Conservation (phyloP, 1,284 basidiomycete species). For the Jaminaea rosea region DNA sequence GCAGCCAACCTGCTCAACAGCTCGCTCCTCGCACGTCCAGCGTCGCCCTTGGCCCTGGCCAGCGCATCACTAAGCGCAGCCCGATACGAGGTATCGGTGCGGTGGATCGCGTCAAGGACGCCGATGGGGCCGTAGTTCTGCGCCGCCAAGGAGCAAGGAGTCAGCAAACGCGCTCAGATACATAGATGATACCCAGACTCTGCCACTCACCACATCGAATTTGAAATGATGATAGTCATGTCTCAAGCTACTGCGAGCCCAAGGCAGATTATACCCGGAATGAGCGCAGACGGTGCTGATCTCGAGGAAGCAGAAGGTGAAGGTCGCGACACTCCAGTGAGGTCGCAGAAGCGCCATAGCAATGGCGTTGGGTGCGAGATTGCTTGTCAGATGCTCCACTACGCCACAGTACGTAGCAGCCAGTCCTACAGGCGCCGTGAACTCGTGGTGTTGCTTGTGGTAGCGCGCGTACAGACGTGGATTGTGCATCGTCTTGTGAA, state of each 20-base stretch:
- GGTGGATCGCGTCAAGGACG: too few species aligned
- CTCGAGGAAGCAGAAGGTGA: constrained; percentile 11
- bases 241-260: not conserved
- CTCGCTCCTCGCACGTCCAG: too few species aligned
- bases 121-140: too few species aligned
- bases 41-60: too few species aligned
- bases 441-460: constrained; percentile 19
- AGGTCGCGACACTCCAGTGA: constrained; percentile 8
- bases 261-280: constrained; percentile 14
- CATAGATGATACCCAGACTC: too few species aligned
- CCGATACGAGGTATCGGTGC: too few species aligned
- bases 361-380: constrained; percentile 12
- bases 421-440: constrained; percentile 17
- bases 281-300: constrained; percentile 11
- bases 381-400: constrained; percentile 12
- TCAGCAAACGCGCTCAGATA: too few species aligned
- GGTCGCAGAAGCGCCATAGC: constrained; percentile 7
- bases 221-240: constrained; percentile 17
- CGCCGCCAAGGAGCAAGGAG: too few species aligned
- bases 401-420: constrained; percentile 15
- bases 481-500: constrained; percentile 11
- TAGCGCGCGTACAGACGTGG: constrained; percentile 4
- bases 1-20: too few species aligned
- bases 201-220: too few species aligned
- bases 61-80: too few species aligned